Evolutionary conservation across 1,139 yeast species (phyloP).

Genomic region (Saccharomyces pastorianus): DNA sequence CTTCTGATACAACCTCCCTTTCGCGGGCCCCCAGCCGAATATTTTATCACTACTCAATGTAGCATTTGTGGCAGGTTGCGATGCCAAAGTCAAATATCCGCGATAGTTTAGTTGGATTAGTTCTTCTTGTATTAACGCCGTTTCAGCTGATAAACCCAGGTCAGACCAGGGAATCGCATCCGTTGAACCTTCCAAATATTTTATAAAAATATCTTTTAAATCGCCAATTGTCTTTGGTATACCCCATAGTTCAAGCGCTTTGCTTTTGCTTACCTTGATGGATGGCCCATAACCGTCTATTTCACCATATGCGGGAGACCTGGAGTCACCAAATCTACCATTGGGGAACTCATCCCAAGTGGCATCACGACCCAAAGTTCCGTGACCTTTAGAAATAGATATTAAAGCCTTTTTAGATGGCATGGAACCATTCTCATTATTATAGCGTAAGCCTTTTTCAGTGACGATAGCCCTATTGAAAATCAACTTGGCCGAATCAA

Average conservation of each 20-base stretch:
- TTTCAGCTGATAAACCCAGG: slow-evolving; percentile 75
- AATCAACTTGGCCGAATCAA: slow-evolving; percentile 18
- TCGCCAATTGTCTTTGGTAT: slow-evolving; percentile 59
- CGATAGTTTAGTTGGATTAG: slow-evolving; percentile 65
- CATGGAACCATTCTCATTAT: slow-evolving; percentile 8
- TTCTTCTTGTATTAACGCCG: slow-evolving; percentile 87
- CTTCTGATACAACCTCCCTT: slow-evolving; percentile 86
- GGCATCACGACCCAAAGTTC: slow-evolving; percentile 81
- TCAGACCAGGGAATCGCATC: slow-evolving; percentile 90
- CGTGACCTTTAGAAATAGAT: slow-evolving; percentile 78
- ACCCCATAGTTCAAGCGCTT: slow-evolving; percentile 78
- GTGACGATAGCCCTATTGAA: slow-evolving; percentile 16
- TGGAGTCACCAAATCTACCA: slow-evolving; percentile 94
- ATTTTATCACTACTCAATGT: slow-evolving; percentile 71
- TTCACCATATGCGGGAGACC: slow-evolving; percentile 96
- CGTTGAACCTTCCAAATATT: slow-evolving; percentile 67
- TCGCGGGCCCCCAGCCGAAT: slow-evolving; percentile 93
- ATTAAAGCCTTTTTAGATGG: slow-evolving; percentile 50
- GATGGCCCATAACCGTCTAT: slow-evolving; percentile 96
- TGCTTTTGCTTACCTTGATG: slow-evolving; percentile 63
- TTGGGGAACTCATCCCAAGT: slow-evolving; percentile 98
- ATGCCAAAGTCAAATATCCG: slow-evolving; percentile 81
- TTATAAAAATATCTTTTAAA: slow-evolving; percentile 58
- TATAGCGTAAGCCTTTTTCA: slow-evolving; percentile 5
- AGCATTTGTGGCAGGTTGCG: slow-evolving; percentile 90